Conservation (phyloP, 495 filamentous ascomycete genomes). For the Xylaria grammica region DNA sequence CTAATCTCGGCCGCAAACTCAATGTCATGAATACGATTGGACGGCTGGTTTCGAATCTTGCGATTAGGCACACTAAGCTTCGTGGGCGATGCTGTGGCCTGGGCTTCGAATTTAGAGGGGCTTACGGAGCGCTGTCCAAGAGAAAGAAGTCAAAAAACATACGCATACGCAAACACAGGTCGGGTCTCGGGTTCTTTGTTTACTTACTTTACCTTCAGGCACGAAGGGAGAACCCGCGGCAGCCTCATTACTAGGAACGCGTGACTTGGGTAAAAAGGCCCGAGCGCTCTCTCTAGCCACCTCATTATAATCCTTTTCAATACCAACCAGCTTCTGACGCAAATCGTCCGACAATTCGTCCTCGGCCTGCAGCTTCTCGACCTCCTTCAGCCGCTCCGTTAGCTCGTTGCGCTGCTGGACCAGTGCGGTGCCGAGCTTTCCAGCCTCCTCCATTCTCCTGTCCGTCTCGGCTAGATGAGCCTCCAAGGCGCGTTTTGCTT, state of each 20-base stretch:
- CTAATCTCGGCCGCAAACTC: slow-evolving; percentile 96
- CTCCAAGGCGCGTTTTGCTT: slow-evolving; percentile 86
- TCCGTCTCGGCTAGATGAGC: slow-evolving; percentile 92
- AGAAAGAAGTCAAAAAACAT: slow-evolving; percentile 29
- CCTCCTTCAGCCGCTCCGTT: slow-evolving; percentile 78
- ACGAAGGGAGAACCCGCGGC: slow-evolving; percentile 67
- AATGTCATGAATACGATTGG: slow-evolving; percentile 86
- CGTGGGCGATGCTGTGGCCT: slow-evolving; percentile 85
- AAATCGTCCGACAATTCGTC: slow-evolving; percentile 85
- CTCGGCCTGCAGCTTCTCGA: slow-evolving; percentile 78
- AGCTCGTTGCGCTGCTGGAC: slow-evolving; percentile 84
- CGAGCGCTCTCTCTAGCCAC: slow-evolving; percentile 88
- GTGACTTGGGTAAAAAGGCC: slow-evolving; percentile 84
- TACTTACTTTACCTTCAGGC: slow-evolving; percentile 56
- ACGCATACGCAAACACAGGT: not conserved
- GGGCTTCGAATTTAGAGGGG: slow-evolving; percentile 80
- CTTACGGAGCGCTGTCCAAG: slow-evolving; percentile 66
- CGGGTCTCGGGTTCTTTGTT: slow-evolving; percentile 26
- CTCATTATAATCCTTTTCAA: slow-evolving; percentile 95
- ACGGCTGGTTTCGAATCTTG: slow-evolving; percentile 88
- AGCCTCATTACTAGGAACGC: slow-evolving; percentile 69
- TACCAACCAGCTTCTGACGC: slow-evolving; percentile 78
- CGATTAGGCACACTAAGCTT: slow-evolving; percentile 85
- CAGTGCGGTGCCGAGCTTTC: slow-evolving; percentile 81
- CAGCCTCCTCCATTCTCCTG: slow-evolving; percentile 87